Conservation (phyloP, 1,284 basidiomycete genomes). For the Thelephora terrestris region DNA sequence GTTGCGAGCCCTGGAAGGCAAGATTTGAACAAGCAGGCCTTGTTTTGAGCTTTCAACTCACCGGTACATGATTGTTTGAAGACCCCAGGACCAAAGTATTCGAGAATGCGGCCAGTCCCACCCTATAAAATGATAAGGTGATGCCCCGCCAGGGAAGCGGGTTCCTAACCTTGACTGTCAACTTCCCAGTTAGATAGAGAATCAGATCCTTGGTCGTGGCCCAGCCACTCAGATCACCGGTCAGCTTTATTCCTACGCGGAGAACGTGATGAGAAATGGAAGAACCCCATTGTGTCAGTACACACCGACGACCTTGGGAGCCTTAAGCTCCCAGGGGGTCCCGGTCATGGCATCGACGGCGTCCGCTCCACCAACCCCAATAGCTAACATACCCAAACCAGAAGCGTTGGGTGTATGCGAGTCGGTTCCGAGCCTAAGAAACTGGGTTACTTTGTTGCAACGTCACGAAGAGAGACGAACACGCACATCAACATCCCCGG, state of each 20-base stretch:
- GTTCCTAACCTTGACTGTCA: constrained; percentile 78
- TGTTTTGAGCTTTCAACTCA: constrained; percentile 14
- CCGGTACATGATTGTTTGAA: constrained; percentile 89
- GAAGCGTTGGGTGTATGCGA: constrained; percentile 99
- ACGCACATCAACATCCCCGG: constrained; percentile 76
- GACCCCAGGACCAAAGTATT: constrained; percentile 97
- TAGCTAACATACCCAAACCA: constrained; percentile 95
- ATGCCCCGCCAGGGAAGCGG: neutral
- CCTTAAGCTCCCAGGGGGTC: constrained; percentile 97
- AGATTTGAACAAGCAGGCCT: neutral
- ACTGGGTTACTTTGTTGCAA: neutral
- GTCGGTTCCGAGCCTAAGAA: constrained; percentile 38
- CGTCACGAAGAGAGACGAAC: constrained; percentile 1
- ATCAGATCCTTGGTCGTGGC: constrained; percentile 96
- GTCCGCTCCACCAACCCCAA: constrained; percentile 97
- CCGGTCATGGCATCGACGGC: constrained; percentile 98
- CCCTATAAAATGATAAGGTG: constrained; percentile 39
- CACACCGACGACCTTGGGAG: constrained; percentile 79
- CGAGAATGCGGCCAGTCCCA: constrained; percentile 92
- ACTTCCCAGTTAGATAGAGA: constrained; percentile 85
- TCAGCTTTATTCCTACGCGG: constrained; percentile 68
- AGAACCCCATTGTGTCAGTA: neutral
- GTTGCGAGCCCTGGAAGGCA: constrained; percentile 67
- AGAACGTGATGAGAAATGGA: constrained; percentile 2
- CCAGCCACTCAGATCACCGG: constrained; percentile 86